Conservation (phyloP, 2,329 filamentous ascomycete genomes). For the Botrytis squamosa region DNA sequence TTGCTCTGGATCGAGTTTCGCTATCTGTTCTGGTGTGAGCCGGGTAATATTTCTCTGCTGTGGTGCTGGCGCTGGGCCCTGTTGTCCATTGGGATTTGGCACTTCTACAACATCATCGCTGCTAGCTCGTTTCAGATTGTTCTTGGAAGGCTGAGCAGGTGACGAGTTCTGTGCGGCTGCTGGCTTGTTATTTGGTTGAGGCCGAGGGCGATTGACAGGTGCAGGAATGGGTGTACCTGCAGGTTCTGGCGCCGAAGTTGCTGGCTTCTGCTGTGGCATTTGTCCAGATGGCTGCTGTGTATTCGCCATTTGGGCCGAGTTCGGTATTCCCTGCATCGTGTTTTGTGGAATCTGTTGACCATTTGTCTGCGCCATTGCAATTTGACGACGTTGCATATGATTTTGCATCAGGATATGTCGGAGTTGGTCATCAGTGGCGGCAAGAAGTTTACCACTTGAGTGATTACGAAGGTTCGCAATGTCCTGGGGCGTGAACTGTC, state of each 20-base stretch:
- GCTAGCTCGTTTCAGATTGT: conserved; percentile 42
- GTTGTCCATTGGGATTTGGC: conserved; percentile 41
- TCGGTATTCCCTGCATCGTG: conserved; percentile 13
- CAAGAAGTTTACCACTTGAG: conserved; percentile 34
- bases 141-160: conserved; percentile 41
- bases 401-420: conserved; percentile 32
- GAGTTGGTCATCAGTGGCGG: conserved; percentile 37
- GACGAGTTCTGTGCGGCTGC: conserved; percentile 34
- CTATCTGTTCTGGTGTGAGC: conserved; percentile 34
- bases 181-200: conserved; percentile 26
- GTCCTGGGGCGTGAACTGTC: conserved; percentile 34
- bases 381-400: conserved; percentile 24
- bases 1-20: conserved; percentile 34
- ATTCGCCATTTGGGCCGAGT: not conserved
- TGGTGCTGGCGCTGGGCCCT: conserved; percentile 23
- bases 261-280: conserved; percentile 26
- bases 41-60: conserved; percentile 40
- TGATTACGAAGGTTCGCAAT: conserved; percentile 33
- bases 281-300: conserved; percentile 22
- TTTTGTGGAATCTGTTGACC: conserved; percentile 23
- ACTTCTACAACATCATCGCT: conserved; percentile 48
- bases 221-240: conserved; percentile 20
- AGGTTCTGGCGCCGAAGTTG: conserved; percentile 21
- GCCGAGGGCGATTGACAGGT: conserved; percentile 26
- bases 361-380: conserved; percentile 21